Evolutionary conservation across 176 grass and related monocot genomes (phyloP).

Genomic region (Triticum urartu): DNA sequence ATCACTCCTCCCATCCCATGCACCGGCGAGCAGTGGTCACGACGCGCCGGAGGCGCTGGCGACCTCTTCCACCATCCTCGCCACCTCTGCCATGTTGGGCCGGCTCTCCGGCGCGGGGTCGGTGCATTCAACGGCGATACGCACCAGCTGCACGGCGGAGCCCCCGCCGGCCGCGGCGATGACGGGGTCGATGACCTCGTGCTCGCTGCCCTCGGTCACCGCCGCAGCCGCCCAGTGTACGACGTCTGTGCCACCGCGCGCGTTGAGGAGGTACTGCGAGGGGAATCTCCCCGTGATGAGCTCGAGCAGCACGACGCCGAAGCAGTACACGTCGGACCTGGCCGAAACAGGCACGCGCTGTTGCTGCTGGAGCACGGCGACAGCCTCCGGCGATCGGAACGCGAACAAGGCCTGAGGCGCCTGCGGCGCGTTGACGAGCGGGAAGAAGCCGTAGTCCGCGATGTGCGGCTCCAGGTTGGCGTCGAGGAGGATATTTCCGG

Average conservation of each 20-base stretch:
- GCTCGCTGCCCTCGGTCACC: conserved; percentile 43
- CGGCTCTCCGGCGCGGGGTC: conserved; percentile 41
- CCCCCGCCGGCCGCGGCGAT: neutral
- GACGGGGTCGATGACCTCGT: conserved; percentile 33
- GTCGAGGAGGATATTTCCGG: conserved; percentile 67
- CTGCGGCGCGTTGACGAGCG: conserved; percentile 48
- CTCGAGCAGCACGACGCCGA: conserved; percentile 70
- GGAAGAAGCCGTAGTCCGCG: conserved; percentile 58
- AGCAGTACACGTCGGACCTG: conserved; percentile 75
- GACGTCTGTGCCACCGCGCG: conserved; percentile 60
- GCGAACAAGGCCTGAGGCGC: conserved; percentile 60
- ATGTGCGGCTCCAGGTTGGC: conserved; percentile 44
- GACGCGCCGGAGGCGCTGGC: neutral
- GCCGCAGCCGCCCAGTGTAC: conserved; percentile 55
- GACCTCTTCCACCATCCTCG: conserved; percentile 59
- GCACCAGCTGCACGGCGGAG: conserved; percentile 34
- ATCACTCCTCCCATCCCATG: neutral
- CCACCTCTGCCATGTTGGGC: conserved; percentile 41
- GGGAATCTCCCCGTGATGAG: conserved; percentile 63
- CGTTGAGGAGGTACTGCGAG: conserved; percentile 58
- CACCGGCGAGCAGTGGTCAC: neutral
- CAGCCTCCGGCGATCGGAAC: conserved; percentile 58
- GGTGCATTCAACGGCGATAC: conserved; percentile 38
- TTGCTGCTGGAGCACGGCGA: conserved; percentile 11
- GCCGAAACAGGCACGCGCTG: conserved; percentile 25